phyloP scores from a whole-genome alignment of 2,329 filamentous ascomycete species.

The Penicillium sp. region DNA sequence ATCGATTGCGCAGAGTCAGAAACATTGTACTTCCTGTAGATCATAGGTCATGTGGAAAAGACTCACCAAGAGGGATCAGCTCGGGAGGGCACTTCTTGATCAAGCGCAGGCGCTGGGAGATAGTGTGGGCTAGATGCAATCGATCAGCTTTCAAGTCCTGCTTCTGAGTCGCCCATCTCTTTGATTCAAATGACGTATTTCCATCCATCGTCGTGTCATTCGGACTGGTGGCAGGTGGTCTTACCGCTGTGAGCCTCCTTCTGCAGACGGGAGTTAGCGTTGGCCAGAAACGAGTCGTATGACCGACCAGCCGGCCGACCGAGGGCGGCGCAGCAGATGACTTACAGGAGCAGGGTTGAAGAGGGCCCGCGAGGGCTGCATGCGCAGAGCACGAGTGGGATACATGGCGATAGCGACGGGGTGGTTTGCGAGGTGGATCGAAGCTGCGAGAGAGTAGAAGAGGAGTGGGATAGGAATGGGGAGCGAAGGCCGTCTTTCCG shows the following conservation, averaged over 20 bases:
- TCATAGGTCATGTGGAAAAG: background rate
- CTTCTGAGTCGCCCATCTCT: background rate
- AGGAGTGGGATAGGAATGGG: slow-evolving; percentile 18
- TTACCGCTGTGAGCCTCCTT: slow-evolving; percentile 61
- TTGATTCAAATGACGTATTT: too few relatives aligned
- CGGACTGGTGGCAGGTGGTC: slow-evolving; percentile 11
- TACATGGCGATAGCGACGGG: slow-evolving; percentile 50
- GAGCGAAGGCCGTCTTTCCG: slow-evolving; percentile 15
- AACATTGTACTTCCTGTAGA: slow-evolving; percentile 6
- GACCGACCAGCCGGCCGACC: slow-evolving; percentile 8
- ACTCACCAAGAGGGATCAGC: slow-evolving; percentile 86
- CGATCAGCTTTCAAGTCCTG: slow-evolving; percentile 18
- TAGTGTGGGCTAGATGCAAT: slow-evolving; percentile 69
- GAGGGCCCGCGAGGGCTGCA: slow-evolving; percentile 47
- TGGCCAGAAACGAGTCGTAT: slow-evolving; percentile 18
- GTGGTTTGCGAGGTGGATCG: background rate
- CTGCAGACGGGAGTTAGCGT: slow-evolving; percentile 44
- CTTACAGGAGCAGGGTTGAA: slow-evolving; percentile 65
- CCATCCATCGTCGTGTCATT: too few relatives aligned
- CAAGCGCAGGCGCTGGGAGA: slow-evolving; percentile 88
- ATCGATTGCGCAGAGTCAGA: slow-evolving; percentile 22
- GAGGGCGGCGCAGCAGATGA: slow-evolving; percentile 7
- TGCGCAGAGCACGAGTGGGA: slow-evolving; percentile 59
- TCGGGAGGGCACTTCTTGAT: slow-evolving; percentile 88
- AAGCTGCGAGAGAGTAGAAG: slow-evolving; percentile 1